phyloP scores from a whole-genome alignment of 305 asterid genomes.

The Stenogyne calaminthoides region DNA sequence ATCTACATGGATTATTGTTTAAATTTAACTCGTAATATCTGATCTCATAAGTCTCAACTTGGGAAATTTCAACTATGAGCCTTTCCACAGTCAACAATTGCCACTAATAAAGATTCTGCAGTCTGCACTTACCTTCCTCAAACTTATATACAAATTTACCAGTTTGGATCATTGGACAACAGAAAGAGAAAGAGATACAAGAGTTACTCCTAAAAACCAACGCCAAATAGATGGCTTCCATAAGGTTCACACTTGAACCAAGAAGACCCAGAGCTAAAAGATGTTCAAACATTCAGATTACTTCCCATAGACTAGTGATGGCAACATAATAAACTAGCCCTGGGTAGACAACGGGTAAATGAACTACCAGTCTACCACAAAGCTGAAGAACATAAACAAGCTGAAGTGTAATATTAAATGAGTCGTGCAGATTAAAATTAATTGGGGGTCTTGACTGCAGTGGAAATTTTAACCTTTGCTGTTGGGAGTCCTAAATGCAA shows the following conservation, averaged over 20 bases:
- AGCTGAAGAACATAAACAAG: too few species aligned
- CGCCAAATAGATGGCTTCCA: neutral
- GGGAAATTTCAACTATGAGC: neutral
- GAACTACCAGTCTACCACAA: neutral
- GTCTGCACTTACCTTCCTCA: neutral
- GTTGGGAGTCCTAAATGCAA: neutral
- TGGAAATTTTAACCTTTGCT: neutral
- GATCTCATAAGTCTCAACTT: neutral
- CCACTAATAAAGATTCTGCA: neutral
- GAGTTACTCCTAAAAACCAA: too few species aligned
- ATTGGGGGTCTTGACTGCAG: neutral
- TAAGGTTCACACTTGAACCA: slow-evolving; percentile 11
- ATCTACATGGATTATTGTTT: neutral
- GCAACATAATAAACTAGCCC: neutral
- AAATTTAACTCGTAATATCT: neutral
- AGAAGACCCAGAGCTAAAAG: neutral
- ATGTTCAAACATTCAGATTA: neutral
- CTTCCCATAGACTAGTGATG: neutral
- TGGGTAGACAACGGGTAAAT: neutral
- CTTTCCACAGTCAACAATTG: neutral
- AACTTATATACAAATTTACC: neutral
- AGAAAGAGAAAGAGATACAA: neutral
- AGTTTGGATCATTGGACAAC: slow-evolving; percentile 9
- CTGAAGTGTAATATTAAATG: neutral
- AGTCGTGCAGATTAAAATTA: neutral